A percentile compares a stretch with the other conserved stretches of the same genome.
Conservation (phyloP, 805 yeast genomes). For the Pichia manshurica region DNA sequence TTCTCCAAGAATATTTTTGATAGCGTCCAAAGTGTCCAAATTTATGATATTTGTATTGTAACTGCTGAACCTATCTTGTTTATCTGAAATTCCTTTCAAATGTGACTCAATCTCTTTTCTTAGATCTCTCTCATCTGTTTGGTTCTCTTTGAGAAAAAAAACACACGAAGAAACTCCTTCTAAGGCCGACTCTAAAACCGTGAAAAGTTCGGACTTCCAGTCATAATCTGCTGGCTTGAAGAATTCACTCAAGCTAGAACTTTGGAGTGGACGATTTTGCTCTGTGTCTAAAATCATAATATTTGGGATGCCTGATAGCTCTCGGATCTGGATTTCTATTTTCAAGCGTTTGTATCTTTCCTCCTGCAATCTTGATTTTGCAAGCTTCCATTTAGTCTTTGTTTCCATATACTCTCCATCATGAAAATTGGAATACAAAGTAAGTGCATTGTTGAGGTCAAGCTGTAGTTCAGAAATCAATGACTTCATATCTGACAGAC, state of each 20-base stretch:
- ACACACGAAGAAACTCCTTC: slow-evolving; percentile 9
- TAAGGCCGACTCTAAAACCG: slow-evolving; percentile 5
- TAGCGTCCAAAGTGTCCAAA: too few relatives aligned
- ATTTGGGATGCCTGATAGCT: slow-evolving; percentile 17
- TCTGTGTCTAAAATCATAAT: slow-evolving; percentile 9
- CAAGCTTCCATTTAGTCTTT: background rate
- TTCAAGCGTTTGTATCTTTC: slow-evolving; percentile 21
- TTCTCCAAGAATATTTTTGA: too few relatives aligned
- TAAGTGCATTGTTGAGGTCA: slow-evolving; percentile 1
- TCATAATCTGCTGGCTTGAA: slow-evolving; percentile 3
- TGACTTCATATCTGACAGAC: slow-evolving; percentile 6
- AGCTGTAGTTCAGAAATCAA: background rate
- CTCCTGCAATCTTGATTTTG: slow-evolving; percentile 6
- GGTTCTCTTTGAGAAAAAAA: background rate
- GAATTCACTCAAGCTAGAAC: background rate
- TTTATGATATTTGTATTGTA: too few relatives aligned
- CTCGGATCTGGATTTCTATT: slow-evolving; percentile 21
- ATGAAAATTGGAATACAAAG: slow-evolving; percentile 8
- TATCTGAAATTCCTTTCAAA: background rate
- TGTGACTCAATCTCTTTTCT: background rate
- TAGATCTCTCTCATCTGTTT: background rate
- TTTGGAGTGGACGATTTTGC: background rate
- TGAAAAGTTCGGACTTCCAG: slow-evolving; percentile 5
- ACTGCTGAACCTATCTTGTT: too few relatives aligned
- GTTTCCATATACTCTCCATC: slow-evolving; percentile 2